Conservation (phyloP, 2,329 filamentous ascomycete genomes). For the Sphaerulina vaccinii region DNA sequence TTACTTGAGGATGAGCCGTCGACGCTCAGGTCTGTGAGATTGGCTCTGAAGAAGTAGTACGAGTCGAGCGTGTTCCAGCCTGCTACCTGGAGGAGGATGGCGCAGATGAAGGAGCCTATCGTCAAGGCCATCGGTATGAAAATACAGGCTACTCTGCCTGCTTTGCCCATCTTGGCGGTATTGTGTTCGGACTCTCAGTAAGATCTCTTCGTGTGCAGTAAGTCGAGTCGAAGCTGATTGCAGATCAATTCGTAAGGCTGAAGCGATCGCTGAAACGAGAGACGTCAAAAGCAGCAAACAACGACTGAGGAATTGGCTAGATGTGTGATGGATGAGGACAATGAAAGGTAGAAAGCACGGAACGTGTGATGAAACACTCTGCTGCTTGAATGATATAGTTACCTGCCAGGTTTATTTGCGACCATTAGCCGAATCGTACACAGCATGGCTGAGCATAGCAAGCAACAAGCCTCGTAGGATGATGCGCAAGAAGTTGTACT, state of each 20-base stretch:
- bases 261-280: not conserved
- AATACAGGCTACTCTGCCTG: slow-evolving; percentile 82
- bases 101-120: slow-evolving; percentile 70
- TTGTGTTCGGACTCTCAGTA: not conserved
- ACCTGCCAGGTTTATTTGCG: not conserved
- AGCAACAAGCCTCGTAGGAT: not conserved
- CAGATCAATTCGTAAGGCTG: not conserved
- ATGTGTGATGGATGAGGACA: not conserved
- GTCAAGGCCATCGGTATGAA: slow-evolving; percentile 81
- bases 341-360: not conserved
- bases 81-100: slow-evolving; percentile 58
- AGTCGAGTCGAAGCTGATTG: not conserved
- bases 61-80: slow-evolving; percentile 54
- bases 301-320: not conserved
- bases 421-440: not conserved
- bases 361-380: no score
- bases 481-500: not conserved
- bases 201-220: not conserved
- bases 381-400: not conserved
- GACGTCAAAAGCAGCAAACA: not conserved
- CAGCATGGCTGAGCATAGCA: not conserved
- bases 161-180: slow-evolving; percentile 60
- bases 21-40: slow-evolving; percentile 39
- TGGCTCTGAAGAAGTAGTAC: slow-evolving; percentile 54
- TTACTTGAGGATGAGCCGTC: slow-evolving; percentile 26